Evolutionary conservation across 768 basidiomycete genomes (phyloP).

Genomic region (Rhodotorula toruloides): DNA sequence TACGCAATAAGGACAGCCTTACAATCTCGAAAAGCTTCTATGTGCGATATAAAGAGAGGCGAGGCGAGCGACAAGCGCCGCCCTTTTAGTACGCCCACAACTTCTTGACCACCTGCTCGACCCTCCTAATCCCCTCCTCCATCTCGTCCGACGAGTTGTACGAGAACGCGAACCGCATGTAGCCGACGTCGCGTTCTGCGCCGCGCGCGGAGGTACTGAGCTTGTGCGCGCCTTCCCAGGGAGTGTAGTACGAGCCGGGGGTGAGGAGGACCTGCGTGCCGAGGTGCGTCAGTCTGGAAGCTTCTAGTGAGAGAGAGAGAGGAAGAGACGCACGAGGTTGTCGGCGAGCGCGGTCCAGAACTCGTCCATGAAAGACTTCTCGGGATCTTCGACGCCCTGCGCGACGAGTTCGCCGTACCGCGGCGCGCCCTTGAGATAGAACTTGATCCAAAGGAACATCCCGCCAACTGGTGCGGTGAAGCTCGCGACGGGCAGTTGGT

Average conservation of each 20-base stretch:
- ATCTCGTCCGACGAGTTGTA: not conserved
- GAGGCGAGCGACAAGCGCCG: too few species aligned
- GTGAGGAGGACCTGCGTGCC: constrained; percentile 7
- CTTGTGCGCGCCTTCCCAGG: not conserved
- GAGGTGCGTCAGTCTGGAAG: not conserved
- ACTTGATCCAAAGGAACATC: constrained; percentile 52
- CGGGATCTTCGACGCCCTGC: not conserved
- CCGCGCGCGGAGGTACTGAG: not conserved
- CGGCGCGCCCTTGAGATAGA: not conserved
- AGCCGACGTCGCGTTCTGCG: not conserved
- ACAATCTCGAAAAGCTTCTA: too few species aligned
- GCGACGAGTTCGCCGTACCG: not conserved
- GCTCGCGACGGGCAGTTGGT: constrained; percentile 53
- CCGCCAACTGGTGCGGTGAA: constrained; percentile 69
- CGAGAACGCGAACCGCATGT: constrained; percentile 11
- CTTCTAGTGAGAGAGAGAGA: not conserved
- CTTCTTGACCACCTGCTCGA: constrained; percentile 1
- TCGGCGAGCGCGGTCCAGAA: constrained; percentile 18
- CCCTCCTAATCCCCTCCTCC: constrained; percentile 1
- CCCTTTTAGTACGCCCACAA: constrained; percentile 1
- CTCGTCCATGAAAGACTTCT: constrained; percentile 15
- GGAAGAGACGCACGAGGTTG: not conserved
- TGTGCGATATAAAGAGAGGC: too few species aligned
- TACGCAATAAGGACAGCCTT: too few species aligned
- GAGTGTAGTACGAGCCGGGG: constrained; percentile 20